Conservation (phyloP, 139 green algal species). For the Picochlorum sp. region DNA sequence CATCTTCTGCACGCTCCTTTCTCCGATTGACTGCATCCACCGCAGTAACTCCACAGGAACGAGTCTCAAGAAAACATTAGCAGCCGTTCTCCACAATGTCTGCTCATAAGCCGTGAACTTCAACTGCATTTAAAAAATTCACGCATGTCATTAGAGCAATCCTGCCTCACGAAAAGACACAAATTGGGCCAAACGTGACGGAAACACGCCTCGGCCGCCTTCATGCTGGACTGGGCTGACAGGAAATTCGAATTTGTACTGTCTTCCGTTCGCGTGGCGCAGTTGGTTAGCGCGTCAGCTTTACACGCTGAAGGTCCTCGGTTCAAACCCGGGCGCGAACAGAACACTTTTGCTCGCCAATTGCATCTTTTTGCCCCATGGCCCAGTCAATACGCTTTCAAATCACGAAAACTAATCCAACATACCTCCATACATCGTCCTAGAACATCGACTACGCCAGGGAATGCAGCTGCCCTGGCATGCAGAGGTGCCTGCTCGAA, state of each 20-base stretch:
- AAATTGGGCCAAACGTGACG: too few relatives aligned
- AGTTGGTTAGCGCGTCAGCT: conserved; percentile 35
- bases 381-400: too few relatives aligned
- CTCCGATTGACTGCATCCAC: conserved; percentile 10
- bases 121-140: conserved; percentile 17
- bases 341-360: not conserved
- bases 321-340: conserved; percentile 31
- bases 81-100: conserved; percentile 57
- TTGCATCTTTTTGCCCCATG: too few relatives aligned
- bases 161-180: too few relatives aligned
- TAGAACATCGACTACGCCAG: conserved; percentile 41
- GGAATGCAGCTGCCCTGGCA: conserved; percentile 50
- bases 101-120: conserved; percentile 26
- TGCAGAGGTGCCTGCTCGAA: conserved; percentile 46
- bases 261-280: conserved; percentile 11
- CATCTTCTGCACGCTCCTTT: not conserved
- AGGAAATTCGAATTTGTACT: conserved; percentile 1
- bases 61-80: conserved; percentile 45
- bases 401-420: not conserved
- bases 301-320: conserved; percentile 37
- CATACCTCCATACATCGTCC: conserved; percentile 57
- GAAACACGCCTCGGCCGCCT: too few relatives aligned
- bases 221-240: too few relatives aligned
- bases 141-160: not conserved
- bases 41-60: conserved; percentile 54